These are phyloP conservation scores for Malus hybrid DNA, from an alignment of 331 rosid species.

Conservation along the genomic window DNA sequence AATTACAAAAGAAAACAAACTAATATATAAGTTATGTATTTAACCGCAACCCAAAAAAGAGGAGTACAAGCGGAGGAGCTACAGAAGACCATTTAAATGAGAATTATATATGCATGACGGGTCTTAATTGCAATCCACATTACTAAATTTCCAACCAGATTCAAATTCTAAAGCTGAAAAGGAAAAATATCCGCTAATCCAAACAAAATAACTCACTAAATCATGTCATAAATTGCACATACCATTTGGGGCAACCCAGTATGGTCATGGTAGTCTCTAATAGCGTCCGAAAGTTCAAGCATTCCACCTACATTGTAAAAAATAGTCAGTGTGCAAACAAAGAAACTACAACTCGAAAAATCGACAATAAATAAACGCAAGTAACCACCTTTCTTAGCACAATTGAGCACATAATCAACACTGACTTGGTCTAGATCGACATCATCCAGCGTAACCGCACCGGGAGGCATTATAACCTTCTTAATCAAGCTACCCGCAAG, in stretches of 20 bases:
- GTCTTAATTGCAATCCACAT: background rate
- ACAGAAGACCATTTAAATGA: background rate
- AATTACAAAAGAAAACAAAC: background rate
- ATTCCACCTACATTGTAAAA: conserved; percentile 45
- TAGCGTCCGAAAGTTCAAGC: conserved; percentile 97
- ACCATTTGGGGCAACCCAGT: conserved; percentile 87
- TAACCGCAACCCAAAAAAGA: background rate
- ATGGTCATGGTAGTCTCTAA: conserved; percentile 93
- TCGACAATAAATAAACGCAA: background rate
- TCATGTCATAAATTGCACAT: conserved; percentile 6
- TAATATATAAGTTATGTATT: background rate
- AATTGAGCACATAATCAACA: conserved; percentile 80
- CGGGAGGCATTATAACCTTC: conserved; percentile 98
- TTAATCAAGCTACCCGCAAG: conserved; percentile 85
- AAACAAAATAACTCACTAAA: background rate
- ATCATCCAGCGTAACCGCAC: conserved; percentile 91
- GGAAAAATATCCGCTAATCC: background rate
- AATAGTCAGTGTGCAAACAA: background rate
- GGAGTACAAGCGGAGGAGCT: background rate
- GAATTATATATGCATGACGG: background rate
- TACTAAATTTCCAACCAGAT: background rate
- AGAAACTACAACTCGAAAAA: background rate
- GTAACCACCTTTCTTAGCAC: conserved; percentile 71
- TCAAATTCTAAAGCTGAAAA: background rate
- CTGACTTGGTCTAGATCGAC: conserved; percentile 99